Evolutionary conservation across 345 rosid species (phyloP), one percentile per base, ranked within the genome.

Genomic region (Bretschneidera sinensis): DNA sequence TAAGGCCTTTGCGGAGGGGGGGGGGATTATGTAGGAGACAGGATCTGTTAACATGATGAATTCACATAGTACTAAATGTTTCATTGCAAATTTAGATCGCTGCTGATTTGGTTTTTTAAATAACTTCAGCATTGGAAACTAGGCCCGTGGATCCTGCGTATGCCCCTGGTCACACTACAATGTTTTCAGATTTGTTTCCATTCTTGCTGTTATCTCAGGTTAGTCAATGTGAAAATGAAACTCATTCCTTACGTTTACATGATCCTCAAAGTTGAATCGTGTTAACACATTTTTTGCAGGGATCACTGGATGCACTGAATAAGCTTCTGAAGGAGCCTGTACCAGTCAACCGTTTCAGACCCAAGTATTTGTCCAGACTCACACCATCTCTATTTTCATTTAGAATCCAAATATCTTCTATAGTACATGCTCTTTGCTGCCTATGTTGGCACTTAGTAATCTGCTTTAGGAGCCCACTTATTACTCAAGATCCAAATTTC

Each of bases 321-420:
- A 71, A 68, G 68, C 75, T 81, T 71, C 83, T 87, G 52, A 74
- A 73, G 75, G 92, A 83, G 73, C 97, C 97, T 34, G 72, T 92
- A 65, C 89, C 95, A 39, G 54, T 92, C 60, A 92, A 84, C 67
- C 91, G 98, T 43, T 92, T 92, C 63, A 78, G 98, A 75, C 89
- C 95, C 77, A 92, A 92, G 97, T 92, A 87, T 57, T 57, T 60
- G 43, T 47, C 62, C 15, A 19, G 19, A 16, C 60, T 59, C 54
- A 13, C 17, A 5, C 24, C 21, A 51, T n/a, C 24, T 57, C 25
- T 21, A 14, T 60, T 24, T n/a, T 48, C 62, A 21, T 34, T 55
- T 23, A 21, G 50, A 20, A 53, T 39, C 1, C 10, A 9, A 1
- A 11, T 7, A 39, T 9, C 45, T 39, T 39, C 10, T 39, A 2